These are phyloP conservation scores for Streptanthus diversifolius DNA, from an alignment of 345 rosid genomes.

Conservation along the genomic window DNA sequence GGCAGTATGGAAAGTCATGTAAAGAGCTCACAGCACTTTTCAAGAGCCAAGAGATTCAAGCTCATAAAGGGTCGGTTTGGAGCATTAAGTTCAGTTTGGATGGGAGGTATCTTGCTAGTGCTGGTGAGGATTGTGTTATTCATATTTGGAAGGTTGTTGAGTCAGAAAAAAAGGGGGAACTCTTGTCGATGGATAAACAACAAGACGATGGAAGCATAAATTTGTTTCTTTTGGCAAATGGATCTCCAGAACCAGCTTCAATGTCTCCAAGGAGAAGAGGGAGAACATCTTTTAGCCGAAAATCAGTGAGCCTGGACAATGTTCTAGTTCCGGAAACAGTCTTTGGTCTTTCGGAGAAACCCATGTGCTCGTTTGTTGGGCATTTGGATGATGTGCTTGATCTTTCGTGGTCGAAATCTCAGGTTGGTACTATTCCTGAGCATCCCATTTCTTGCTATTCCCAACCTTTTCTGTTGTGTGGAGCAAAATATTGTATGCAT, in stretches of 20 bases:
- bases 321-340: conserved; percentile 66
- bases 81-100: conserved; percentile 87
- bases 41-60: conserved; percentile 90
- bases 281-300: conserved; percentile 68
- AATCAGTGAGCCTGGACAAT: conserved; percentile 74
- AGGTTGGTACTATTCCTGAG: conserved; percentile 45
- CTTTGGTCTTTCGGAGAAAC: conserved; percentile 77
- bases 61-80: conserved; percentile 89
- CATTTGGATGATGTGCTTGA: conserved; percentile 83
- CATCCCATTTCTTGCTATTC: not conserved
- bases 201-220: conserved; percentile 61
- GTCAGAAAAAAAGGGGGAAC: conserved; percentile 76
- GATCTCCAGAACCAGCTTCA: conserved; percentile 68
- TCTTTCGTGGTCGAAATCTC: conserved; percentile 94
- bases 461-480: not conserved
- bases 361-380: conserved; percentile 75
- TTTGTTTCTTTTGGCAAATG: conserved; percentile 54
- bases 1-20: conserved; percentile 75
- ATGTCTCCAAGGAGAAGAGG: conserved; percentile 71
- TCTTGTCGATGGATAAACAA: conserved; percentile 60
- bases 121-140: conserved; percentile 89
- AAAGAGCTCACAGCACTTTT: conserved; percentile 80
- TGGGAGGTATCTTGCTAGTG: conserved; percentile 87
- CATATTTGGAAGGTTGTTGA: conserved; percentile 78
- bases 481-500: not conserved